Base-by-base conservation (phyloP, 83 land plant species). In the Thuja plicata region DNA sequence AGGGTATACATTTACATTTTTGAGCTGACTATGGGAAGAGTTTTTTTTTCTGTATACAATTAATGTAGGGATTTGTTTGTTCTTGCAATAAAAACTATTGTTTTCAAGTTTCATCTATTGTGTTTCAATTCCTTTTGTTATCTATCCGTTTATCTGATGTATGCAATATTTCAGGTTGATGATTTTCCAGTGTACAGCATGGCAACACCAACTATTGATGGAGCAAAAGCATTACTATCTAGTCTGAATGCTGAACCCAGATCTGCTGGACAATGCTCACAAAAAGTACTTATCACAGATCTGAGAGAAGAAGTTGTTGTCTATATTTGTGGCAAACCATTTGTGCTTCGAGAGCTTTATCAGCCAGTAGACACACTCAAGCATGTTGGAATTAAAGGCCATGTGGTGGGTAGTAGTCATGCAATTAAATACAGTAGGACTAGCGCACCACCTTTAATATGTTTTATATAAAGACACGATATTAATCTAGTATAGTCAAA, bases 361-460 rank as follows among this genome's bases (percentile, higher is more conserved):
- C 98, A 96, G 85, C 99, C 99, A 89, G 98, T 96, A 86, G 96
- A 98, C 94, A 96, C 99, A 32, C 94, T 98, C 60, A 98, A 97
- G 90, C 99, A 98, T 93, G 97, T 96, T 84, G 99, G 99, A 88
- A 96, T 97, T 40, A 94, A 93, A 62, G 99, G 98, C 19, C 94
- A 94, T 76, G 94, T 94, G 95, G 99, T 98, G 85, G 90, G 99
- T n/a, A 80, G 52, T 41, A 35, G 37, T 62, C 48, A 34, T 16
- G 41, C 21, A 85, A 74, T 40, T 57, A 9, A 17, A 52, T 83
- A 83, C 55, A 46, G 52, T 82, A 82, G 85, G 54, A 27, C 6
- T 46, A 46, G 55, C 30, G n/a, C 30, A 45, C 9, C 48, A 32
- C 1, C 37, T 46, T 81, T 88, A 37, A 77, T 37, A 19, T 66